Base-by-base conservation (phyloP, 495 filamentous ascomycete species). In the Oleoguttula mirabilis region DNA sequence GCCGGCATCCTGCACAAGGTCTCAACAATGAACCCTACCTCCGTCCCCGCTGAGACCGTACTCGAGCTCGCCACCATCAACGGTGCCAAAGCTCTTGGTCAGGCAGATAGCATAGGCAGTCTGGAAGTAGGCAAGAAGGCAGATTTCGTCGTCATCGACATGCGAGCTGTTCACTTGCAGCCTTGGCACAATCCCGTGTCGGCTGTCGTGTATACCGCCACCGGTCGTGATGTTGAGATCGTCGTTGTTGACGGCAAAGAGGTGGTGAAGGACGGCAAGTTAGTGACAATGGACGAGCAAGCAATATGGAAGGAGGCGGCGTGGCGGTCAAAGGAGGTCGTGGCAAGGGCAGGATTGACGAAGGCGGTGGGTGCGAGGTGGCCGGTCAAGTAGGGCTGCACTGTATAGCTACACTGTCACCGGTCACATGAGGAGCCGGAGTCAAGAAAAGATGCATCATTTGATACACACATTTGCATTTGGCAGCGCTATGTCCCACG, bases 121-220 rank as follows among this genome's bases (percentile, higher is more conserved):
- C 44, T 74, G 38, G 68, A 71, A 41, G 54, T 65, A 0, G 69
- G 69, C 2, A 74, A 74, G 58, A 71, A 74, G 50, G 70, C 70
- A 1, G 70, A 74, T 47, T 68, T 74, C 41, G 68, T 71, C 11
- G 53, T 57, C 22, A 31, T 60, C 24, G 43, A 53, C 37, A 48
- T 48, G 45, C 46, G 62, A 21, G 40, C 52, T 27, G 58, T 63
- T 10, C 62, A 63, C 11, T 52, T 70, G 37, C 64, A 70, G 51
- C 55, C 62, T 7, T 60, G 61, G 1, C 55, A 60, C 28, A 65
- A 61, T 33, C 55, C 67, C 0, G 65, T 65, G 10, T 69, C 63
- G 35, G 66, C 63, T 0, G 59, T 72, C 4, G 67, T 72, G 0
- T 68, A 72, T 54, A 60, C 61, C 17, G 65, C 59, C 5, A 69